These are phyloP conservation scores for Pseudoperonospora humuli DNA, from an alignment of 352 stramenopile genomes.

Conservation along the genomic window DNA sequence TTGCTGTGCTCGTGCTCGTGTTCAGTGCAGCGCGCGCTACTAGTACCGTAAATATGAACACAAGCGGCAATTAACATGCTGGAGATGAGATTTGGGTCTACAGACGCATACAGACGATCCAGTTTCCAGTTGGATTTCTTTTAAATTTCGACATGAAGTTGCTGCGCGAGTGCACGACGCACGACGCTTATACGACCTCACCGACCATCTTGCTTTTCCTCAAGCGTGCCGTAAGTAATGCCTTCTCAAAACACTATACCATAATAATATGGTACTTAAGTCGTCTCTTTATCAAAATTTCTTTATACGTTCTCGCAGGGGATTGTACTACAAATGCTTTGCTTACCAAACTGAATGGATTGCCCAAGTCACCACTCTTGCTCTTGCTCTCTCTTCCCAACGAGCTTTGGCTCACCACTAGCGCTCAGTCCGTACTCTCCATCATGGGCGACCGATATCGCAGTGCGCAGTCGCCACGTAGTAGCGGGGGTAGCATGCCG, in stretches of 20 bases:
- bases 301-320: constrained; percentile 9
- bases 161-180: too few species aligned
- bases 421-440: not conserved
- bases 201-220: not conserved
- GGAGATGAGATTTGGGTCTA: too few species aligned
- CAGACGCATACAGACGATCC: too few species aligned
- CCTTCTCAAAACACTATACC: not conserved
- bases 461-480: constrained; percentile 46
- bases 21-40: too few species aligned
- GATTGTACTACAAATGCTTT: constrained; percentile 1
- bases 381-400: constrained; percentile 10
- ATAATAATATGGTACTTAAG: too few species aligned
- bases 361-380: constrained; percentile 11
- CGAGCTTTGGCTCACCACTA: not conserved
- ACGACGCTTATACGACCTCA: not conserved
- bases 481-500: constrained; percentile 28
- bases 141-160: too few species aligned
- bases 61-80: too few species aligned
- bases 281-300: too few species aligned
- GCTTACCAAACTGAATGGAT: constrained; percentile 22
- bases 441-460: constrained; percentile 65
- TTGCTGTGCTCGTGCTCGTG: too few species aligned
- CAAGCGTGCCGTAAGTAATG: not conserved
- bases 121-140: too few species aligned
- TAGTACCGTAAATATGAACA: too few species aligned